Evolutionary conservation across 2,329 filamentous ascomycete species (phyloP).

Genomic region (Claviceps monticola): DNA sequence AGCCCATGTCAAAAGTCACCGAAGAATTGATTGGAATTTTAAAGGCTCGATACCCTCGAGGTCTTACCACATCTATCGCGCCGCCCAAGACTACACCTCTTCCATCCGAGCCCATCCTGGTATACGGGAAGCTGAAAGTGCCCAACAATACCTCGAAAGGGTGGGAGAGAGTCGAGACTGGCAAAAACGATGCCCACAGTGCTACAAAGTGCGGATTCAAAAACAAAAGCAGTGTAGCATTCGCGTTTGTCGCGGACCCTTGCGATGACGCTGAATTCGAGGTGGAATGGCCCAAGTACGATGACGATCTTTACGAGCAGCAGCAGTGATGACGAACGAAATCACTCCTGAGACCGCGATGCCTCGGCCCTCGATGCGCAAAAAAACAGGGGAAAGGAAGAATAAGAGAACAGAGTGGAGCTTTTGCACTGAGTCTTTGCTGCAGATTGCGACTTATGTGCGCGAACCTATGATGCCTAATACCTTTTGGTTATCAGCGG

Average conservation of each 20-base stretch:
- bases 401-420: background rate
- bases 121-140: conserved; percentile 32
- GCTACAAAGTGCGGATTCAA: conserved; percentile 29
- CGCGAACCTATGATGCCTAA: background rate
- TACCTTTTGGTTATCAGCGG: background rate
- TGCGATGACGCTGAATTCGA: conserved; percentile 29
- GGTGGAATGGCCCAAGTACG: conserved; percentile 32
- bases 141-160: conserved; percentile 31
- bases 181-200: conserved; percentile 22
- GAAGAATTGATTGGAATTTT: conserved; percentile 44
- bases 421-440: background rate
- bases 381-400: background rate
- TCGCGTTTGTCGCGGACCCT: conserved; percentile 28
- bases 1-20: conserved; percentile 43
- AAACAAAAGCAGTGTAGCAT: conserved; percentile 35
- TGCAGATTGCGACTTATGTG: background rate
- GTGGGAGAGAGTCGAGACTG: conserved; percentile 33
- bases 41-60: conserved; percentile 39
- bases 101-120: conserved; percentile 27
- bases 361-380: too few relatives aligned
- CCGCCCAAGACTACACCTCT: conserved; percentile 23
- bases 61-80: conserved; percentile 27
- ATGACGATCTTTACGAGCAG: conserved; percentile 21
- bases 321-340: background rate
- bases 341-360: too few relatives aligned